phyloP scores from a whole-genome alignment of 805 yeast species.

The Yamadazyma akitaensis region DNA sequence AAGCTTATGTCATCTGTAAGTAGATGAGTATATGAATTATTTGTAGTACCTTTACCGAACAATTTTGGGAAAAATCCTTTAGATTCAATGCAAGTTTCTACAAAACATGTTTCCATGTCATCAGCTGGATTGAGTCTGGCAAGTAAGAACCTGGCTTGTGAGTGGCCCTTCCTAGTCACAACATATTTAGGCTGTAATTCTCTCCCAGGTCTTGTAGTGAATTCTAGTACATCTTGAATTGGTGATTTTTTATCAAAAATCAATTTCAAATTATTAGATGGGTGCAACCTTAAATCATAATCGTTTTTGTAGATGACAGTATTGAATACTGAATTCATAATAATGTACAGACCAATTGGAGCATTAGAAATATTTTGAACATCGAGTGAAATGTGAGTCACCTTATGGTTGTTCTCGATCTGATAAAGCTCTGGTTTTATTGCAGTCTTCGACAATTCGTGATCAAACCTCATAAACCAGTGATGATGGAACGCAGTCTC shows the following conservation, averaged over 20 bases:
- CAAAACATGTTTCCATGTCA: not conserved
- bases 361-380: slow-evolving; percentile 13
- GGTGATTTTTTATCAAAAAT: slow-evolving; percentile 12
- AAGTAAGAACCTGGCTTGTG: slow-evolving; percentile 34
- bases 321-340: slow-evolving; percentile 30
- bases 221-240: slow-evolving; percentile 15
- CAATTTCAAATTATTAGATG: slow-evolving; percentile 23
- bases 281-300: slow-evolving; percentile 21
- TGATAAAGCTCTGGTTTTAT: slow-evolving; percentile 31
- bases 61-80: slow-evolving; percentile 4
- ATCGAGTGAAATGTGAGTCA: slow-evolving; percentile 17
- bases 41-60: slow-evolving; percentile 4
- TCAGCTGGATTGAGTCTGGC: slow-evolving; percentile 29
- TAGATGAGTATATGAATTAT: slow-evolving; percentile 1
- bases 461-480: slow-evolving; percentile 22
- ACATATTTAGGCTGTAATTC: slow-evolving; percentile 21
- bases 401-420: slow-evolving; percentile 3
- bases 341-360: slow-evolving; percentile 16
- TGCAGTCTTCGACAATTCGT: slow-evolving; percentile 18
- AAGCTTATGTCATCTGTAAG: slow-evolving; percentile 26
- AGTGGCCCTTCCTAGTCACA: slow-evolving; percentile 34
- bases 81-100: not conserved
- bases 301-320: slow-evolving; percentile 22
- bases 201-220: slow-evolving; percentile 13
- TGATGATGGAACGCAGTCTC: slow-evolving; percentile 42